phyloP scores from a whole-genome alignment of 2,329 filamentous ascomycete genomes.

The Rhytidhysteron rufulum region DNA sequence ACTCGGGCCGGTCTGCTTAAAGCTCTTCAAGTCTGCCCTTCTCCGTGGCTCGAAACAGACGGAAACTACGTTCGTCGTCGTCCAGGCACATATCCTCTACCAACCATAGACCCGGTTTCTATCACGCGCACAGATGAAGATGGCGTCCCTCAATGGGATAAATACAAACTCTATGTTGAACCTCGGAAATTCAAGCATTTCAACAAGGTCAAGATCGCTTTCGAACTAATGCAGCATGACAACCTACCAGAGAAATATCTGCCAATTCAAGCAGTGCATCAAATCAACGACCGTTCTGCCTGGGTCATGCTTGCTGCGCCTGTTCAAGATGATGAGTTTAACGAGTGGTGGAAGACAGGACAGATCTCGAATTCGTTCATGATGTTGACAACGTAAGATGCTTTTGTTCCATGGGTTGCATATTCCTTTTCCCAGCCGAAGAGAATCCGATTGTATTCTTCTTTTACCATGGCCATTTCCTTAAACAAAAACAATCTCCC shows the following conservation, averaged over 20 bases:
- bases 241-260: slow-evolving; percentile 27
- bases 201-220: slow-evolving; percentile 25
- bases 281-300: no score
- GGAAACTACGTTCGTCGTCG: slow-evolving; percentile 27
- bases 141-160: slow-evolving; percentile 31
- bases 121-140: slow-evolving; percentile 22
- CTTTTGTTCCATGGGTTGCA: no score
- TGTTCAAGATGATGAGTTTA: no score
- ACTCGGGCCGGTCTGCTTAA: slow-evolving; percentile 21
- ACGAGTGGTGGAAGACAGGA: no score
- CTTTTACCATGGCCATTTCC: no score
- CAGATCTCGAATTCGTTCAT: no score
- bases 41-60: slow-evolving; percentile 19
- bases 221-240: slow-evolving; percentile 28
- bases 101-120: slow-evolving; percentile 23
- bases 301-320: no score
- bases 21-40: slow-evolving; percentile 18
- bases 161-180: slow-evolving; percentile 35
- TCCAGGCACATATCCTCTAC: slow-evolving; percentile 25
- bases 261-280: slow-evolving; percentile 31
- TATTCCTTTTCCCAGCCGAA: no score
- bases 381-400: no score
- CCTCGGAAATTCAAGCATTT: slow-evolving; percentile 29
- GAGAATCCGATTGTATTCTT: no score
- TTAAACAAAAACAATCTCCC: no score